phyloP scores from a whole-genome alignment of 208 protist species.

The Zelonia costaricensis region DNA sequence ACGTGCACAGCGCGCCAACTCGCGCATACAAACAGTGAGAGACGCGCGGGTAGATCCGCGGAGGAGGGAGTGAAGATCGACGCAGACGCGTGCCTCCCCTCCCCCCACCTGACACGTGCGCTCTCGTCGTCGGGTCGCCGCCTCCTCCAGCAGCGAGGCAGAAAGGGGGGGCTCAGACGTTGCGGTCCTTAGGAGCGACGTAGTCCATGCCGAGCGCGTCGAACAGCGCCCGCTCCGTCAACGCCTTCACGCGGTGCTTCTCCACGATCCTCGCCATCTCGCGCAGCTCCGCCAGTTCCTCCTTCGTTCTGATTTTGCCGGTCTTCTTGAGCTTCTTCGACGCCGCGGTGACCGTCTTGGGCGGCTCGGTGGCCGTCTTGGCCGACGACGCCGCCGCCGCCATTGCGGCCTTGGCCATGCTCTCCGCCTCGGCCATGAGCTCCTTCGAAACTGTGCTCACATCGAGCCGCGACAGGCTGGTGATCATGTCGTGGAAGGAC shows the following conservation, averaged over 20 bases:
- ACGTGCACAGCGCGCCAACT: too few species aligned
- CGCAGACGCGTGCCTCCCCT: too few species aligned
- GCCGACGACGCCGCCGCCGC: background rate
- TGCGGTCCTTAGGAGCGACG: constrained; percentile 69
- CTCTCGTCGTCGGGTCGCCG: too few species aligned
- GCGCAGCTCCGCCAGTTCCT: constrained; percentile 45
- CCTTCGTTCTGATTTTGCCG: constrained; percentile 27
- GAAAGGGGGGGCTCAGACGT: constrained; percentile 26
- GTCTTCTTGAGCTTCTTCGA: constrained; percentile 23
- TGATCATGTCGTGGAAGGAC: constrained; percentile 66
- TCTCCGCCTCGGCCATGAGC: background rate
- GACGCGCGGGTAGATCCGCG: too few species aligned
- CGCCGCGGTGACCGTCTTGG: constrained; percentile 7
- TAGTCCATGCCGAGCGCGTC: constrained; percentile 77
- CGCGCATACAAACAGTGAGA: too few species aligned
- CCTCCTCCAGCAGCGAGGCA: too few species aligned
- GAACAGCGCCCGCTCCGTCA: constrained; percentile 77
- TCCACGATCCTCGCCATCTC: constrained; percentile 60
- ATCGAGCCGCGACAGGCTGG: constrained; percentile 36
- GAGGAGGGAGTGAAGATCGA: too few species aligned
- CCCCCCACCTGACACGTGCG: too few species aligned
- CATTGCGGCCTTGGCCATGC: background rate
- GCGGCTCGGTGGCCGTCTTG: background rate
- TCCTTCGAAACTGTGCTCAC: background rate
- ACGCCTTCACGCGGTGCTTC: constrained; percentile 62